A percentile compares a stretch with the other conserved stretches of the same genome.
phyloP scores from a whole-genome alignment of 2,329 filamentous ascomycete species.

The Pseudocercospora eumusae region DNA sequence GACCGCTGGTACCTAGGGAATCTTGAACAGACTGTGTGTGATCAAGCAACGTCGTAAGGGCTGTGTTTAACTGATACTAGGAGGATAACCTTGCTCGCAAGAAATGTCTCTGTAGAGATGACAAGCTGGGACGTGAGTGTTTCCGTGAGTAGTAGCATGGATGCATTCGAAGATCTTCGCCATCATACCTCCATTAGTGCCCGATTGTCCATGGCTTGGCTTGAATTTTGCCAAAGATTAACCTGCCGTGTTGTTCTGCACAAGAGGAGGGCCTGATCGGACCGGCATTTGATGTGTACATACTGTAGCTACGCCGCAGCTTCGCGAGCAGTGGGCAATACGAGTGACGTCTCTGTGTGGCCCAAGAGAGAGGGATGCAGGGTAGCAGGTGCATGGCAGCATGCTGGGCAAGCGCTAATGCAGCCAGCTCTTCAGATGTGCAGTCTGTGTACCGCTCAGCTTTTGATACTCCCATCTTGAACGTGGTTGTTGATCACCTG shows the following conservation, averaged over 20 bases:
- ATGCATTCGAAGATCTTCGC: too few relatives aligned
- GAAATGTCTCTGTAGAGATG: too few relatives aligned
- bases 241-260: neutral
- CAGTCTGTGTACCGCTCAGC: neutral
- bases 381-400: neutral
- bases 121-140: too few relatives aligned
- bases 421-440: neutral
- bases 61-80: too few relatives aligned
- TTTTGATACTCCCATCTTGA: neutral
- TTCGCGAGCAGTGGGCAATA: neutral
- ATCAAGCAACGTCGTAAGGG: too few relatives aligned
- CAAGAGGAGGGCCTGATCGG: neutral
- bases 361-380: neutral
- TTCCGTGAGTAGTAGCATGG: too few relatives aligned
- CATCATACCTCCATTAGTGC: neutral
- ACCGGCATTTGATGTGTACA: neutral
- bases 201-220: neutral
- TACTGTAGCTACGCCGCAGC: neutral
- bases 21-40: too few relatives aligned
- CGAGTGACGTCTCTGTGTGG: neutral
- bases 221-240: neutral
- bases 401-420: neutral
- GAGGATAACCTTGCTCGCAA: too few relatives aligned
- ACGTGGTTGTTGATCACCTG: slow-evolving; percentile 6
- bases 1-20: too few relatives aligned